phyloP scores from a whole-genome alignment of 352 stramenopile genomes.

The Pythium guiyangense region DNA sequence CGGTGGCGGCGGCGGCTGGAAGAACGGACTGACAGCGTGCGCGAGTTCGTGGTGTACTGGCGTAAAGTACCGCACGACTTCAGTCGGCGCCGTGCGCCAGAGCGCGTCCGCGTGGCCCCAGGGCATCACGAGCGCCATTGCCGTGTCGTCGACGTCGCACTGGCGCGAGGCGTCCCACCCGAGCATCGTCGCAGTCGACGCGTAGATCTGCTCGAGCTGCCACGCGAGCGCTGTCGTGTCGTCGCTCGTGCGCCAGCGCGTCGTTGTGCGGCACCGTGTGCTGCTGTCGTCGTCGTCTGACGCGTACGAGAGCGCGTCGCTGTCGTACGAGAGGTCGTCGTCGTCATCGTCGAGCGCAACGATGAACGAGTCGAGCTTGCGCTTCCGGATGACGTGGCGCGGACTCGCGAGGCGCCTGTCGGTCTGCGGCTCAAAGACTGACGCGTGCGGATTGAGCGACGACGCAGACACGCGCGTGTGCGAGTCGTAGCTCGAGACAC shows the following conservation, averaged over 20 bases:
- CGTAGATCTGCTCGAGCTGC: slow-evolving; percentile 75
- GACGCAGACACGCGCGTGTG: slow-evolving; percentile 11
- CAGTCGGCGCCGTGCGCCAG: slow-evolving; percentile 59
- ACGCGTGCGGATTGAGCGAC: slow-evolving; percentile 54
- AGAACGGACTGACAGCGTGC: slow-evolving; percentile 16
- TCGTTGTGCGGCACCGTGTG: slow-evolving; percentile 10
- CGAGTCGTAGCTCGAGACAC: not conserved
- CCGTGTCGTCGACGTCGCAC: slow-evolving; percentile 20
- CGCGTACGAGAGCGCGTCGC: not conserved
- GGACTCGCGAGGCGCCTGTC: not conserved
- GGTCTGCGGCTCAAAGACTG: slow-evolving; percentile 43
- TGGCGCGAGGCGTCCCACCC: slow-evolving; percentile 73
- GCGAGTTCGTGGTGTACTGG: slow-evolving; percentile 19
- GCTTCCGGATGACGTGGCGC: slow-evolving; percentile 32
- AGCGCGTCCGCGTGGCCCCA: slow-evolving; percentile 44
- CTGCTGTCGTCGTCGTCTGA: slow-evolving; percentile 1
- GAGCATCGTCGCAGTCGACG: slow-evolving; percentile 59
- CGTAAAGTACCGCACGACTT: slow-evolving; percentile 75
- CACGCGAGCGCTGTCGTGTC: slow-evolving; percentile 52
- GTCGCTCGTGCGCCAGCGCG: slow-evolving; percentile 25
- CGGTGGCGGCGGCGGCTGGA: slow-evolving; percentile 1
- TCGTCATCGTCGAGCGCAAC: slow-evolving; percentile 20
- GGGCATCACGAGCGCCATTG: slow-evolving; percentile 12
- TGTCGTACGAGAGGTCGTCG: slow-evolving; percentile 1
- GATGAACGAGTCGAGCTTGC: slow-evolving; percentile 72